These are phyloP conservation scores for Xylariaceae sp. DNA, from an alignment of 2,329 filamentous ascomycete species.

Conservation along the genomic window DNA sequence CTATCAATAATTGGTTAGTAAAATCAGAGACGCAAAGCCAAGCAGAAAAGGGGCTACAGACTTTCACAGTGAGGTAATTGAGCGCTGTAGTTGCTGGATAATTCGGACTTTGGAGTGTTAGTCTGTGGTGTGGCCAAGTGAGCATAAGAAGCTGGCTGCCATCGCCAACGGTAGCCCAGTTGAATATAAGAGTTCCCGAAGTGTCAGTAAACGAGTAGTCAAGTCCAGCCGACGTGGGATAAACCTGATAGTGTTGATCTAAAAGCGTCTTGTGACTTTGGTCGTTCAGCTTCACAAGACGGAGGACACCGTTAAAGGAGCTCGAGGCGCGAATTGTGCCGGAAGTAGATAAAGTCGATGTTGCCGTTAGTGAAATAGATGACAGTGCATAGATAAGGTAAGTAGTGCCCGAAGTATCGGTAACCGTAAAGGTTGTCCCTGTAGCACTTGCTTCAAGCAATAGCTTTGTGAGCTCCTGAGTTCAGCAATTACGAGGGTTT, in stretches of 20 bases:
- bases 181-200: conserved; percentile 3
- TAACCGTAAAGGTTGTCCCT: conserved; percentile 12
- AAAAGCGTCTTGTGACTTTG: conserved; percentile 11
- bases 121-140: conserved; percentile 16
- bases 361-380: conserved; percentile 5
- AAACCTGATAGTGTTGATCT: conserved; percentile 8
- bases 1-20: not conserved
- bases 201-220: conserved; percentile 16
- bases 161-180: conserved; percentile 6
- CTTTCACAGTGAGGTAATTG: conserved; percentile 13
- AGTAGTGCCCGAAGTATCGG: conserved; percentile 2
- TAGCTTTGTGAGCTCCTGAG: not conserved
- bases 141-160: conserved; percentile 6
- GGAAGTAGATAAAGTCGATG: not conserved
- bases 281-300: conserved; percentile 16
- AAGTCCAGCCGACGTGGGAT: conserved; percentile 8
- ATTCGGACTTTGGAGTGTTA: conserved; percentile 10
- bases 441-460: conserved; percentile 3
- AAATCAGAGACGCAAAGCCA: not conserved
- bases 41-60: not conserved
- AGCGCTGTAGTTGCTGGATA: conserved; percentile 14
- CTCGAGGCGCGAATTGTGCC: conserved; percentile 8
- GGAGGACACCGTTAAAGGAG: conserved; percentile 12
- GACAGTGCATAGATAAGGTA: conserved; percentile 18
- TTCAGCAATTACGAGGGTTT: not conserved